phyloP scores from a whole-genome alignment of 192 early-diverging fungal genomes.

The Backusella mclennaniae region DNA sequence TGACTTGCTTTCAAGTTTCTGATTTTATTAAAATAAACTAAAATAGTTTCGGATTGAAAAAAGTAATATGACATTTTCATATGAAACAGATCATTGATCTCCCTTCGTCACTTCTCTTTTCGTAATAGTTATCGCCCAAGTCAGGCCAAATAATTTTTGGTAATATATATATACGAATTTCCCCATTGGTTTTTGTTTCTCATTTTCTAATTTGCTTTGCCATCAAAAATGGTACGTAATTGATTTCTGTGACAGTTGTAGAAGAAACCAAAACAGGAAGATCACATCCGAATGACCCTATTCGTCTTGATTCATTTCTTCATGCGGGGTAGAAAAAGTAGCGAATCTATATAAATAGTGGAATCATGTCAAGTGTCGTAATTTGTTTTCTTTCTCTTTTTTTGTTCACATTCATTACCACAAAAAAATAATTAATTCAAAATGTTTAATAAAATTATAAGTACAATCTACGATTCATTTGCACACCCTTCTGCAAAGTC shows the following conservation, averaged over 20 bases:
- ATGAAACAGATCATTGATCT: not conserved
- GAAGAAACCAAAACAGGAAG: too few species aligned
- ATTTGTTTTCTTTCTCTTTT: not conserved
- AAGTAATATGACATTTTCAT: not conserved
- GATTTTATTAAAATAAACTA: not conserved
- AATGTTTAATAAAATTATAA: not conserved
- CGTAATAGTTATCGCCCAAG: not conserved
- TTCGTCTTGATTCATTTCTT: slow-evolving; percentile 9
- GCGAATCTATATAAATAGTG: not conserved
- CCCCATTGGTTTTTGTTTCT: not conserved
- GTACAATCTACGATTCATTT: not conserved
- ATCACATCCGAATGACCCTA: too few species aligned
- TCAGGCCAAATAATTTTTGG: not conserved
- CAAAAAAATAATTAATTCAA: not conserved
- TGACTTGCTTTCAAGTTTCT: too few species aligned
- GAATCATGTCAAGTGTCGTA: not conserved
- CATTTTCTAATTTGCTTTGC: not conserved
- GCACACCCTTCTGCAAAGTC: not conserved
- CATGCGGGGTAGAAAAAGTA: not conserved
- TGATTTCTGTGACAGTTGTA: not conserved
- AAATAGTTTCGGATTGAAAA: not conserved
- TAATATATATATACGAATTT: not conserved
- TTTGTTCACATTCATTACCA: not conserved
- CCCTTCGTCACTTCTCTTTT: not conserved
- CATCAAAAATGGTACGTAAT: not conserved